A percentile compares a stretch with the other conserved stretches of the same genome.
Conservation (phyloP, 2,329 filamentous ascomycete genomes). For the Pseudopithomyces maydicus region DNA sequence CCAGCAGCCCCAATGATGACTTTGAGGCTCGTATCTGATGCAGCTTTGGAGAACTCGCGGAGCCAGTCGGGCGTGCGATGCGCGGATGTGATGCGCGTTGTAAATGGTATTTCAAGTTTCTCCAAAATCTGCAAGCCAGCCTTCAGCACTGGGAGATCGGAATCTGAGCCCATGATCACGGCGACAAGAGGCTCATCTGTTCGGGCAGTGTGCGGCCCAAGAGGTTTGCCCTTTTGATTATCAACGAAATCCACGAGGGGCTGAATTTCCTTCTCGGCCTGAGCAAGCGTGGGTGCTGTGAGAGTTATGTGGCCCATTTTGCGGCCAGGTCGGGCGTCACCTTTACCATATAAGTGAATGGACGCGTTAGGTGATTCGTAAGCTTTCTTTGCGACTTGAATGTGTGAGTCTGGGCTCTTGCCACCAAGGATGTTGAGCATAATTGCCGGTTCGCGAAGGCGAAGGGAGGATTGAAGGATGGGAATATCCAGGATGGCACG, state of each 20-base stretch:
- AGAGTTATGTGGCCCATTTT: slow-evolving; percentile 97
- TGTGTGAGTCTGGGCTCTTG: slow-evolving; percentile 66
- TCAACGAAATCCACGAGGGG: slow-evolving; percentile 71
- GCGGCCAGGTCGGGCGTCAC: slow-evolving; percentile 77
- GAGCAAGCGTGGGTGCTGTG: slow-evolving; percentile 69
- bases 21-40: slow-evolving; percentile 43
- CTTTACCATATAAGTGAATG: slow-evolving; percentile 92
- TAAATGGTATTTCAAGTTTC: slow-evolving; percentile 73
- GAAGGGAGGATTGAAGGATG: slow-evolving; percentile 55
- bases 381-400: slow-evolving; percentile 61
- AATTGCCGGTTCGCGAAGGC: slow-evolving; percentile 66
- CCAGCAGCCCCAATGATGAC: slow-evolving; percentile 57
- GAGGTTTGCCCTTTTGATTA: slow-evolving; percentile 53
- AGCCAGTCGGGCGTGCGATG: slow-evolving; percentile 58
- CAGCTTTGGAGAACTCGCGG: slow-evolving; percentile 49
- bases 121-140: slow-evolving; percentile 69
- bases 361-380: slow-evolving; percentile 63
- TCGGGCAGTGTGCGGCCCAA: slow-evolving; percentile 19
- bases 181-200: slow-evolving; percentile 64
- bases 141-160: slow-evolving; percentile 71
- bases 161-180: slow-evolving; percentile 85
- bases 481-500: slow-evolving; percentile 78
- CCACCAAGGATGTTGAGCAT: slow-evolving; percentile 85
- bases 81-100: slow-evolving; percentile 77
- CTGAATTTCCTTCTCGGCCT: slow-evolving; percentile 70